Conservation (phyloP, 23 red algal genomes). For the Gracilaria domingensis region DNA sequence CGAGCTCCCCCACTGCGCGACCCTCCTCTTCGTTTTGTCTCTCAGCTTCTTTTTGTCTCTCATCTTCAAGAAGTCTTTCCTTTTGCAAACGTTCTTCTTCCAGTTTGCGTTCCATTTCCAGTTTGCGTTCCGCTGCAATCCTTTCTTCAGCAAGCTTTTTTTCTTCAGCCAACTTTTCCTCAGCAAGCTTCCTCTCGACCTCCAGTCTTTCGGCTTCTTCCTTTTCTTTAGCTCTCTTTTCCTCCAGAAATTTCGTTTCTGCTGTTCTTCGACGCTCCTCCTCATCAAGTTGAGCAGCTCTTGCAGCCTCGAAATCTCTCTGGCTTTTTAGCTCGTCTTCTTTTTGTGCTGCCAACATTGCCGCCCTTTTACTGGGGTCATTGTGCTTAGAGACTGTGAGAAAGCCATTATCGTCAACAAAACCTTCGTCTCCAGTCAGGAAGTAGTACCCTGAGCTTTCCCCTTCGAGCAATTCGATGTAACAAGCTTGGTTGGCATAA, state of each 20-base stretch:
- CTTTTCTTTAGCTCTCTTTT: conserved; percentile 41
- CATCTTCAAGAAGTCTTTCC: background rate
- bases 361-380: background rate
- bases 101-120: background rate
- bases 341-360: background rate
- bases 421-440: conserved; percentile 64
- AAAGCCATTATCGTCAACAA: conserved; percentile 24
- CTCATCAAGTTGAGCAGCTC: conserved; percentile 20
- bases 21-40: background rate
- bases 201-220: conserved; percentile 25
- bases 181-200: conserved; percentile 3
- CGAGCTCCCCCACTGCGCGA: background rate
- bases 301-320: conserved; percentile 44
- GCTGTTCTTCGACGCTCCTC: conserved; percentile 19
- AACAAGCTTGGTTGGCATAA: conserved; percentile 48
- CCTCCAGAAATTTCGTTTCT: conserved; percentile 8
- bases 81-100: conserved; percentile 37
- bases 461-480: conserved; percentile 44
- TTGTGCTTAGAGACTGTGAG: conserved; percentile 33
- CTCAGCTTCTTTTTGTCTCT: background rate
- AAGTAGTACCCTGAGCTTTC: conserved; percentile 46
- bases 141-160: conserved; percentile 6
- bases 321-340: conserved; percentile 34
- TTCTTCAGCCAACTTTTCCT: conserved; percentile 28
- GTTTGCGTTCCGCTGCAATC: conserved; percentile 7